Percentiles rank a stretch among this genome's conserved stretches.
Evolutionary conservation across 345 rosid genomes (phyloP).

Genomic region (Balakata baccata): DNA sequence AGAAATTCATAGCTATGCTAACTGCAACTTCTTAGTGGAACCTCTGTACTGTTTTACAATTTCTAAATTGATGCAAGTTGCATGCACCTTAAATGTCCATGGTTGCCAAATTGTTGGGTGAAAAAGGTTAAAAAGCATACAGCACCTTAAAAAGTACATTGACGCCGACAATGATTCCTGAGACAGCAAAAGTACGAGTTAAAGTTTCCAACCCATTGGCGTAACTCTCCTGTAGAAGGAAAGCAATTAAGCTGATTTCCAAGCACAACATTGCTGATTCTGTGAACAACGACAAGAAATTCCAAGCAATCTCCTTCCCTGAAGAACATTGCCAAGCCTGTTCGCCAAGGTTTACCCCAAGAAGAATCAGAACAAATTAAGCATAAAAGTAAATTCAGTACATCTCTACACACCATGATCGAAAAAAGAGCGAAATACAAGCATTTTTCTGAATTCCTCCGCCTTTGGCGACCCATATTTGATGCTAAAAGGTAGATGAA

Average conservation of each 20-base stretch:
- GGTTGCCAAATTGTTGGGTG: neutral
- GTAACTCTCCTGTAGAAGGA: constrained; percentile 44
- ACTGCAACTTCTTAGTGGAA: neutral
- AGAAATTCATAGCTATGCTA: neutral
- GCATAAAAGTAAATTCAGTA: neutral
- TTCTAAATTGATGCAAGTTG: neutral
- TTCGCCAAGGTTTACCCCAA: neutral
- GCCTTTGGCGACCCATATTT: neutral
- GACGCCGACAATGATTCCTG: constrained; percentile 37
- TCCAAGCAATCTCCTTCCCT: constrained; percentile 40
- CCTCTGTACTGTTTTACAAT: neutral
- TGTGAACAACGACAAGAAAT: constrained; percentile 40
- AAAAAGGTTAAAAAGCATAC: neutral
- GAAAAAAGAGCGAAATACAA: neutral
- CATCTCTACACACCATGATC: neutral
- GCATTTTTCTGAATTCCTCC: neutral
- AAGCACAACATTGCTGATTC: constrained; percentile 31
- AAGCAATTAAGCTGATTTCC: constrained; percentile 39
- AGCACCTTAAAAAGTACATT: constrained; percentile 45
- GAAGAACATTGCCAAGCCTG: constrained; percentile 43
- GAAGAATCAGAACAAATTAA: neutral
- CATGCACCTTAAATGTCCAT: neutral
- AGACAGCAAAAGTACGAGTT: constrained; percentile 34
- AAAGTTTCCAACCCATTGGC: constrained; percentile 37
- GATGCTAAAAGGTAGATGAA: neutral